Conservation (phyloP, 2,329 filamentous ascomycete genomes). For the Phyllachora maydis region DNA sequence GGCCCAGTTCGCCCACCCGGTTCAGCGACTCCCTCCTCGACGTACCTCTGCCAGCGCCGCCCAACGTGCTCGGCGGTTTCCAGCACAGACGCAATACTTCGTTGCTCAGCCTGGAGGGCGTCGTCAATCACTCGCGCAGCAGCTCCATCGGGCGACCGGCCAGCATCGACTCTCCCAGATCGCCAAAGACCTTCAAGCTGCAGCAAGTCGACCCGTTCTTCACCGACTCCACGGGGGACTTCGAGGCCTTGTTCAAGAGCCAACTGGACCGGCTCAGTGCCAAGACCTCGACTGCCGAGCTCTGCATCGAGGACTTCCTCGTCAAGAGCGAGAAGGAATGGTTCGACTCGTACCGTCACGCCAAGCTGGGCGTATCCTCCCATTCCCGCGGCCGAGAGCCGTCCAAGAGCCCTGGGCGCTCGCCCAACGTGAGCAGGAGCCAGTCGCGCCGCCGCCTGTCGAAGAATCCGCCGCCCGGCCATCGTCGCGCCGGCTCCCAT, state of each 20-base stretch:
- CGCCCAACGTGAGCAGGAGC: slow-evolving; percentile 1
- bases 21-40: too few relatives aligned
- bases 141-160: too few relatives aligned
- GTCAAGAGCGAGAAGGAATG: slow-evolving; percentile 43
- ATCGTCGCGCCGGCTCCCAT: too few relatives aligned
- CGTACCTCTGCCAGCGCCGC: too few relatives aligned
- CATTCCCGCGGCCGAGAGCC: background rate
- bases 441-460: too few relatives aligned
- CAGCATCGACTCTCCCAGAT: too few relatives aligned
- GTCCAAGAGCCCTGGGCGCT: background rate
- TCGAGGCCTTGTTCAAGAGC: slow-evolving; percentile 32
- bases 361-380: slow-evolving; percentile 12
- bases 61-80: too few relatives aligned
- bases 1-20: too few relatives aligned
- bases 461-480: too few relatives aligned
- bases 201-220: slow-evolving; percentile 47
- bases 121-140: too few relatives aligned
- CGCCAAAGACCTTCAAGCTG: slow-evolving; percentile 37
- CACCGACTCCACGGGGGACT: slow-evolving; percentile 39
- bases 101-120: too few relatives aligned
- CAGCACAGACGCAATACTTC: too few relatives aligned
- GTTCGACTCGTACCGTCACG: slow-evolving; percentile 34
- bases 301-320: slow-evolving; percentile 44
- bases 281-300: slow-evolving; percentile 29
- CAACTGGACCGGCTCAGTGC: slow-evolving; percentile 28